phyloP scores from a whole-genome alignment of 768 basidiomycete genomes.

The Rhizopogon rudus region DNA sequence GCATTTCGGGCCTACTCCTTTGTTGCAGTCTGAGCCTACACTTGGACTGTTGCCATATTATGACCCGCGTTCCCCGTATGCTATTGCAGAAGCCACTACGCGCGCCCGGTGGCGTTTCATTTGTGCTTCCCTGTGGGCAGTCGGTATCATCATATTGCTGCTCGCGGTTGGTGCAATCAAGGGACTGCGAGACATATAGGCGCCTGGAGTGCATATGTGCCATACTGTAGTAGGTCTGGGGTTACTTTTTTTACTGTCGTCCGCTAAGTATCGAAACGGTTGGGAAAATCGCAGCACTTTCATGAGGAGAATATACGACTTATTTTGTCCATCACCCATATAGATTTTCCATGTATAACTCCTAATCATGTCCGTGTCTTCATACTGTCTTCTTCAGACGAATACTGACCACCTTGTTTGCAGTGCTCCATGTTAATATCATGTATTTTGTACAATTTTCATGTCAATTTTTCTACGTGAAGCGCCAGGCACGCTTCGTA shows the following conservation, averaged over 20 bases:
- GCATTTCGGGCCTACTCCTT: constrained; percentile 36
- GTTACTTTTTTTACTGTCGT: neutral
- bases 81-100: constrained; percentile 29
- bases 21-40: constrained; percentile 30
- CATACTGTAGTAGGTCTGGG: neutral
- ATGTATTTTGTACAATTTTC: neutral
- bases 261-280: neutral
- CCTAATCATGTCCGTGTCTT: neutral
- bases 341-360: neutral
- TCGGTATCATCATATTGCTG: constrained; percentile 26
- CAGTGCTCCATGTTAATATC: neutral
- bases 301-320: neutral
- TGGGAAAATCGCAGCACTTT: neutral
- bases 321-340: neutral
- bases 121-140: constrained; percentile 34
- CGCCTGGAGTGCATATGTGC: neutral
- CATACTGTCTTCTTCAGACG: neutral
- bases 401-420: neutral
- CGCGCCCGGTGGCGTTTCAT: constrained; percentile 42
- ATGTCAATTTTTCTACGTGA: neutral
- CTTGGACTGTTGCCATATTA: constrained; percentile 35
- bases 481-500: neutral
- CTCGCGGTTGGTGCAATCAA: constrained; percentile 22
- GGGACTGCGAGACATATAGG: constrained; percentile 5
- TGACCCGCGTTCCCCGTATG: constrained; percentile 37